These are phyloP conservation scores for Grosmannia huntii DNA, from an alignment of 2,329 filamentous ascomycete genomes.

Conservation along the genomic window DNA sequence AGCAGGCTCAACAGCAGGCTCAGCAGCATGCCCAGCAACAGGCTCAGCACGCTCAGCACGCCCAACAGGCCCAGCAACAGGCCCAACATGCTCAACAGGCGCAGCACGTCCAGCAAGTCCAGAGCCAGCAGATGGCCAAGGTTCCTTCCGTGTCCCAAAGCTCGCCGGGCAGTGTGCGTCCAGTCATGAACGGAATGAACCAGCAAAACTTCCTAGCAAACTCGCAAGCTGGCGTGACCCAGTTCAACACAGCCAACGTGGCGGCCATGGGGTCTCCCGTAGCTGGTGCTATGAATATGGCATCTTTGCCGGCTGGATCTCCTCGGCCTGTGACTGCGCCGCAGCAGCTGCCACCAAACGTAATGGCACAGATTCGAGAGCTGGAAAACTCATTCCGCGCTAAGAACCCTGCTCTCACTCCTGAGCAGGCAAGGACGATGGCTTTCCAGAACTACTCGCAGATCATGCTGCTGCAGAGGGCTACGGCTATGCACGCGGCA, in stretches of 20 bases:
- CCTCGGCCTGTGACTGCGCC: constrained; percentile 24
- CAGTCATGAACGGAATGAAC: constrained; percentile 28
- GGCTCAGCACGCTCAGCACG: constrained; percentile 26
- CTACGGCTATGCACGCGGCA: constrained; percentile 41
- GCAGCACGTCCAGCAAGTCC: constrained; percentile 15
- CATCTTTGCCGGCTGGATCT: constrained; percentile 29
- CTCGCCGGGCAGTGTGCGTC: constrained; percentile 21
- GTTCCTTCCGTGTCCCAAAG: constrained; percentile 17
- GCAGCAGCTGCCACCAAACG: constrained; percentile 31
- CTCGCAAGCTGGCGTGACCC: constrained; percentile 39
- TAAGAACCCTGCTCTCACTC: constrained; percentile 37
- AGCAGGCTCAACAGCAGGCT: constrained; percentile 22
- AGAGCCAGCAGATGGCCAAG: constrained; percentile 8
- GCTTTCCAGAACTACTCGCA: constrained; percentile 37
- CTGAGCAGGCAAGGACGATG: constrained; percentile 36
- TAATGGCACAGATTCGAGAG: constrained; percentile 35
- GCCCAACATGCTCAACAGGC: constrained; percentile 22
- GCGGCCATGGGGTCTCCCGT: constrained; percentile 22
- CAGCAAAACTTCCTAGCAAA: constrained; percentile 41
- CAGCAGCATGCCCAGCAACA: constrained; percentile 18
- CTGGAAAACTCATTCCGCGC: constrained; percentile 39
- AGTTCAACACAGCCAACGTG: constrained; percentile 31
- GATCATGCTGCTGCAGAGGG: constrained; percentile 33
- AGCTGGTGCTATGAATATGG: constrained; percentile 27
- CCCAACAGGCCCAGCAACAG: constrained; percentile 31